Conservation (phyloP, 495 filamentous ascomycete species). For the Xylaria intraflava region DNA sequence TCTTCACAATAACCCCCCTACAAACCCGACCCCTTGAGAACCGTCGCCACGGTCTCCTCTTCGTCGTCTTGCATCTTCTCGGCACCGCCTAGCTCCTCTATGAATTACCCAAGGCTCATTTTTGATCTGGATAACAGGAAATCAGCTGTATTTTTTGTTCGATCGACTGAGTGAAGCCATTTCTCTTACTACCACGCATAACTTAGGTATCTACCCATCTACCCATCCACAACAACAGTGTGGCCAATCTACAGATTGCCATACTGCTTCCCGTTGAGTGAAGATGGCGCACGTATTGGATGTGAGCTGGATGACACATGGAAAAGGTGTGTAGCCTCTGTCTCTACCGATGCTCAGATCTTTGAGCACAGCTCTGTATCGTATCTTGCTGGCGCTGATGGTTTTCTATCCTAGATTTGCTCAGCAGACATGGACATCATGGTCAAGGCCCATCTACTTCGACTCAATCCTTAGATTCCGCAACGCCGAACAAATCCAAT, state of each 20-base stretch:
- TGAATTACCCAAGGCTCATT: neutral
- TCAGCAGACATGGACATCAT: conserved; percentile 10
- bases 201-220: too few species aligned
- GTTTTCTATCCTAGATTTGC: conserved; percentile 7
- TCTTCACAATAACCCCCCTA: neutral
- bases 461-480: conserved; percentile 11
- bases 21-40: neutral
- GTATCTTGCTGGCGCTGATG: neutral
- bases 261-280: neutral
- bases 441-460: conserved; percentile 11
- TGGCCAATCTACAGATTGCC: neutral
- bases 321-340: conserved; percentile 37
- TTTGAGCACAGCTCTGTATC: neutral
- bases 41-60: neutral
- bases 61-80: neutral
- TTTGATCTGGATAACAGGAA: neutral
- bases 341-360: neutral
- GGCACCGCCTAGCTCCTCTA: too few species aligned
- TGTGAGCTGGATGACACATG: conserved; percentile 60
- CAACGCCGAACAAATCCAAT: conserved; percentile 16
- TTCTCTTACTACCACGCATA: neutral
- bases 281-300: conserved; percentile 61
- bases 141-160: neutral
- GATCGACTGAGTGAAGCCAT: neutral
- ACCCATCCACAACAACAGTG: neutral